A percentile compares a stretch with the other conserved stretches of the same genome.
phyloP scores from a whole-genome alignment of 306 rosid species.

The Lagenaria siceraria region DNA sequence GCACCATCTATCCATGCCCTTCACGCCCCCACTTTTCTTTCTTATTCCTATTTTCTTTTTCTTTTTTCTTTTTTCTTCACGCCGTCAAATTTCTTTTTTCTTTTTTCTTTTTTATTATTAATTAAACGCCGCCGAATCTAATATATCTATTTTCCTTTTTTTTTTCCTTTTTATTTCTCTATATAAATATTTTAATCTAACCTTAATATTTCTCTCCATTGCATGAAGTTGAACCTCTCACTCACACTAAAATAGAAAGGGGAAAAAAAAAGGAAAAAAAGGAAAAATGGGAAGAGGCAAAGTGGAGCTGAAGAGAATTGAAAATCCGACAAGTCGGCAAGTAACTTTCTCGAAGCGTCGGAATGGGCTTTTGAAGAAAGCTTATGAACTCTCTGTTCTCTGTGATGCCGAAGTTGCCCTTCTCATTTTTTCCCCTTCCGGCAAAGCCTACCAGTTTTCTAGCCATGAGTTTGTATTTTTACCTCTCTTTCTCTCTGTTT shows the following conservation, averaged over 20 bases:
- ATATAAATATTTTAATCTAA: not conserved
- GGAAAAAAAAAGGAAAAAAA: not conserved
- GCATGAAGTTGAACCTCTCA: not conserved
- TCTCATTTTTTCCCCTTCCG: constrained; percentile 40
- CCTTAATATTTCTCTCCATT: not conserved
- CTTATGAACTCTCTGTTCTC: constrained; percentile 36
- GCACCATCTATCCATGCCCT: not conserved
- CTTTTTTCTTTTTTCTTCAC: not conserved
- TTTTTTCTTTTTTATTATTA: not conserved
- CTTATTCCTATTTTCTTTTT: not conserved
- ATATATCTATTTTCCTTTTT: not conserved
- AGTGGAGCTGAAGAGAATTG: constrained; percentile 45
- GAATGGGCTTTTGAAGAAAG: constrained; percentile 43
- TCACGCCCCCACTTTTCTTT: not conserved
- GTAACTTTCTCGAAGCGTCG: constrained; percentile 43
- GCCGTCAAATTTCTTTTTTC: not conserved
- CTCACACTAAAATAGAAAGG: not conserved
- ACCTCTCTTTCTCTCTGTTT: no score
- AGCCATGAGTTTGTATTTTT: constrained; percentile 29
- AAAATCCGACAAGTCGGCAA: constrained; percentile 34
- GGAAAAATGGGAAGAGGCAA: constrained; percentile 41
- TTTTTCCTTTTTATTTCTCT: not conserved
- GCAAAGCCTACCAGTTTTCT: constrained; percentile 27
- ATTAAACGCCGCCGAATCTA: not conserved
- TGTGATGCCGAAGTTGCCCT: constrained; percentile 47